Base-by-base conservation (phyloP, 371 early-diverging fungal species). In the Mucor saturninus region DNA sequence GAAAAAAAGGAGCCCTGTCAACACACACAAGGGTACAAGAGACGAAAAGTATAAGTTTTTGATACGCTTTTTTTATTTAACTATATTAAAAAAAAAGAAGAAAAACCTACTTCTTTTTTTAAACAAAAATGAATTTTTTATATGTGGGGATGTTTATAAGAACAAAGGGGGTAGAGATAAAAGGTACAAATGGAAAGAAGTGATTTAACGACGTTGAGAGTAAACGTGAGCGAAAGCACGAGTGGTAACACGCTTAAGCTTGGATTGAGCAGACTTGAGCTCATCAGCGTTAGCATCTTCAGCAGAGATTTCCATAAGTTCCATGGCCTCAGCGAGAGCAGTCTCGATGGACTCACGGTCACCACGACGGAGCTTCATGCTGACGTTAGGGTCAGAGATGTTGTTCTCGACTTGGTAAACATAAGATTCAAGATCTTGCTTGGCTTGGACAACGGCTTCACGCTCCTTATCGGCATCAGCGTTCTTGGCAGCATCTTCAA, bases 361-460 rank as follows among this genome's bases (percentile, higher is more conserved):
- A 71, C 83, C 84, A 74, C 90, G 86, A 83, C 93, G 93, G 74
- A 89, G 80, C 69, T 85, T 86, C 73, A 91, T 73, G 73, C 87
- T 83, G 67, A 92, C 92, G 76, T 90, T 89, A 61, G 89, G 89
- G 70, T 95, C 93, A 59, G 81, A 79, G 64, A 95, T 73, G 63
- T 92, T 88, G 81, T 89, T 86, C 83, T 92, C 81, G 81, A 90
- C 81, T 83, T 92, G 90, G 87, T 95, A 94, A 64, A 92, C 85
- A 78, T 94, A 94, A 46, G 87, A 80, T 81, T 95, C 95, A 68
- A 95, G 88, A 46, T 85, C 91, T 83, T 94, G 92, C 86, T 89
- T 90, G 74, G 95, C 88, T 74, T 87, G 84, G 71, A 93, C 88
- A 65, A 89, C 84, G 67, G 87, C 89, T 66, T 90, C 91, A 66